Conservation (phyloP, 2,329 filamentous ascomycete species). For the Cyphellophora attinorum region DNA sequence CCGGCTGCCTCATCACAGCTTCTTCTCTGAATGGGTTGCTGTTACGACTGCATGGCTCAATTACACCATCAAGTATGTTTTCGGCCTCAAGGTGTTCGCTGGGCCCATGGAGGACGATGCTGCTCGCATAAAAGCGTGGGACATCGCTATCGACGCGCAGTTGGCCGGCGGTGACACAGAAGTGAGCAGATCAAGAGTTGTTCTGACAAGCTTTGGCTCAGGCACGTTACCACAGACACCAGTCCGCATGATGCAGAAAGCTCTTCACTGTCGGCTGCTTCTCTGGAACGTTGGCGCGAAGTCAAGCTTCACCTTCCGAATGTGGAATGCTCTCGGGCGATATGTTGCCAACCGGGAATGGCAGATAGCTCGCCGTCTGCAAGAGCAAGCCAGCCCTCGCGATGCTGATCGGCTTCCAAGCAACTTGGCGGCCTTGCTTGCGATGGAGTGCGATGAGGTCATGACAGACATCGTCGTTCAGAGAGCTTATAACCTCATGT, state of each 20-base stretch:
- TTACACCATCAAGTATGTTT: constrained; percentile 65
- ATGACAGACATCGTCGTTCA: constrained; percentile 69
- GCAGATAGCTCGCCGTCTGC: constrained; percentile 65
- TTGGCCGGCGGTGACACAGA: constrained; percentile 82
- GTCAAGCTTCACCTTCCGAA: constrained; percentile 53
- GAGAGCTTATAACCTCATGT: constrained; percentile 80
- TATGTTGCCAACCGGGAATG: constrained; percentile 68
- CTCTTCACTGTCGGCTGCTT: constrained; percentile 80
- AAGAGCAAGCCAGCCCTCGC: constrained; percentile 23
- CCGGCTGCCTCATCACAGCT: constrained; percentile 80
- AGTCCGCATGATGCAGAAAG: constrained; percentile 77
- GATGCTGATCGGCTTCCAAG: constrained; percentile 60
- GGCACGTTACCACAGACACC: constrained; percentile 79
- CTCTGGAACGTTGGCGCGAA: constrained; percentile 67
- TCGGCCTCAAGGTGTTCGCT: constrained; percentile 70
- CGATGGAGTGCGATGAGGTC: constrained; percentile 73
- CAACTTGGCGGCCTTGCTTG: constrained; percentile 65
- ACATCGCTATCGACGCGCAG: constrained; percentile 86
- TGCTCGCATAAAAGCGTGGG: constrained; percentile 83
- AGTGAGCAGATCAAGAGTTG: constrained; percentile 76
- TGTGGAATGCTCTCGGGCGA: constrained; percentile 61
- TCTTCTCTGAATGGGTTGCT: constrained; percentile 75
- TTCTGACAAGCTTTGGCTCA: constrained; percentile 79
- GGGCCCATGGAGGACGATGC: constrained; percentile 76
- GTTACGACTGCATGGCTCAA: constrained; percentile 72